Base-by-base conservation (phyloP, 139 green algal species). In the Coelastrella sp. region DNA sequence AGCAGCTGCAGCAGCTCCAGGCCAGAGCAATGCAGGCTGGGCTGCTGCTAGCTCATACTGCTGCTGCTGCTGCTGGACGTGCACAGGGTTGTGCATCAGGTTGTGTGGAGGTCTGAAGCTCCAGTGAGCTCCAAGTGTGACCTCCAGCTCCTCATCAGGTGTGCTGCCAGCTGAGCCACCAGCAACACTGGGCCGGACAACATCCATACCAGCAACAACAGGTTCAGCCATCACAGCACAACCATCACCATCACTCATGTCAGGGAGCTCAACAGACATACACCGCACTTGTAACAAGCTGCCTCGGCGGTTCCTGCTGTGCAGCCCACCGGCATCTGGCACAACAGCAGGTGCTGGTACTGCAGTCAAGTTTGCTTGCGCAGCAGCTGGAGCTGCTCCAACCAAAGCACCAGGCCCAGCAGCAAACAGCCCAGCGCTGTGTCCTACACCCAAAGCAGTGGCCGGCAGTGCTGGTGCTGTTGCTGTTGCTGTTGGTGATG, bases 181-280 rank as follows among this genome's bases (percentile, higher is more conserved):
- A 40, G 57, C 32, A 2, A 53, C 3, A 30, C 75, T 50, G 35
- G 53, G 53, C 17, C 53, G 17, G 19, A 53, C 73, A 81, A 48
- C 43, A 66, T n/a, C 34, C 48, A 64, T 43, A n/a, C 73, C 37
- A 53, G 4, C 51, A 57, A 17, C 75, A 51, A 7, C 75, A 53
- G 41, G 50, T 35, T 57, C 25, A 2, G 43, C 75, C 17, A 50
- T 5, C 21, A 6, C 53, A 53, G 50, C 32, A 30, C 41, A 41
- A 13, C 40, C 32, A 35, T 63, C 71, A 48, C 66, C 72, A 2
- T 67, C 45, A 15, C 27, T 43, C 9, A 51, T 48, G 30, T 37
- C 75, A 57, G 75, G 35, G 8, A 71, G 8, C n/a, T 82, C 75
- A 38, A 82, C 75, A 37, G 75, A 82, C 75, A 82, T 82, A 5